Percentiles rank a stretch among this genome's conserved stretches.
phyloP scores from a whole-genome alignment of 768 basidiomycete genomes.

The Podaxis sp. region DNA sequence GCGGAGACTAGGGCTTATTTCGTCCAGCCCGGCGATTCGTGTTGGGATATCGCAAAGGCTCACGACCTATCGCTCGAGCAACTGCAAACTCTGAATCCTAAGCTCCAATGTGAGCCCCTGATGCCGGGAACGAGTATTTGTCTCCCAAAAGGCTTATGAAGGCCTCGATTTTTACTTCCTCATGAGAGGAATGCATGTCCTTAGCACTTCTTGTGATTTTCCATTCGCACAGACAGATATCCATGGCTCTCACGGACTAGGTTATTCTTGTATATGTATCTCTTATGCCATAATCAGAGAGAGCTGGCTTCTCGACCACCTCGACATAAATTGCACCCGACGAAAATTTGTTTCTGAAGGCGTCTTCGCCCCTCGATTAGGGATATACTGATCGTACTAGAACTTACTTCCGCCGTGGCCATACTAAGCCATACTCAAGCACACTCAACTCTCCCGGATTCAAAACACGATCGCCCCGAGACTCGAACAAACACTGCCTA shows the following conservation, averaged over 20 bases:
- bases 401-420: no score
- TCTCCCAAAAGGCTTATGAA: slow-evolving; percentile 35
- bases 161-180: background rate
- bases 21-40: slow-evolving; percentile 60
- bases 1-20: slow-evolving; percentile 43
- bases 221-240: background rate
- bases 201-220: background rate
- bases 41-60: slow-evolving; percentile 59
- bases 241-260: background rate
- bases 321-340: background rate
- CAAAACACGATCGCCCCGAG: slow-evolving; percentile 2
- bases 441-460: background rate
- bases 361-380: background rate
- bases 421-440: no score
- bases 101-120: slow-evolving; percentile 55
- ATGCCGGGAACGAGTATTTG: slow-evolving; percentile 63
- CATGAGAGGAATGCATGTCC: background rate
- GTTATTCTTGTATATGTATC: background rate
- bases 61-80: slow-evolving; percentile 52
- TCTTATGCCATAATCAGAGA: slow-evolving; percentile 2
- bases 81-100: slow-evolving; percentile 51
- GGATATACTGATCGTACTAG: no score
- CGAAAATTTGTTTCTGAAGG: background rate
- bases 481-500: background rate
- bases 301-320: background rate